Evolutionary conservation across 352 stramenopile species (phyloP).

Genomic region (Phytophthora sojae): DNA sequence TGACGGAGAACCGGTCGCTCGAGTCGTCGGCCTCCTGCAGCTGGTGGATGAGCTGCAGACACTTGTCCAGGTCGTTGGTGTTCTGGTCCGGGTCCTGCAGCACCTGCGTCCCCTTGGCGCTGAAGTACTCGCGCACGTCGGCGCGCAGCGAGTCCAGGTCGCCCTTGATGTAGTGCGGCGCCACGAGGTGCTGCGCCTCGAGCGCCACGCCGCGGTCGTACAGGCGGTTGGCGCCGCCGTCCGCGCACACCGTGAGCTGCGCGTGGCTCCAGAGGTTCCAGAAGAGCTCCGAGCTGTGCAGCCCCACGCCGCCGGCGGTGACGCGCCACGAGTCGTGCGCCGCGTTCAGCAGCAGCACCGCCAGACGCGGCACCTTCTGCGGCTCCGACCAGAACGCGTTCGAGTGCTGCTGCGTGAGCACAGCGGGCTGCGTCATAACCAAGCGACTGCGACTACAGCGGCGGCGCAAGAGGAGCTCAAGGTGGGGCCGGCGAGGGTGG

Average conservation of each 20-base stretch:
- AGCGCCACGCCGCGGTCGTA: slow-evolving; percentile 74
- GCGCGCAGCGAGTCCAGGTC: slow-evolving; percentile 95
- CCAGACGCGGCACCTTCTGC: slow-evolving; percentile 46
- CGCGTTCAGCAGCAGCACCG: slow-evolving; percentile 73
- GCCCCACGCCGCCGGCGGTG: slow-evolving; percentile 17
- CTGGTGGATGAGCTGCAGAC: slow-evolving; percentile 65
- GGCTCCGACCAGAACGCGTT: slow-evolving; percentile 67
- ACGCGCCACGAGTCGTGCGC: slow-evolving; percentile 57
- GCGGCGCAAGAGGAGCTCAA: not conserved
- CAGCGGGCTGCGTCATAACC: not conserved
- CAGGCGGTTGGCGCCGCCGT: slow-evolving; percentile 96
- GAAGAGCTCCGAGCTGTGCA: slow-evolving; percentile 57
- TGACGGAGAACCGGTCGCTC: slow-evolving; percentile 64
- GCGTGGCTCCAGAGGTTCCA: slow-evolving; percentile 76
- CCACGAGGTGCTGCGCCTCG: slow-evolving; percentile 45
- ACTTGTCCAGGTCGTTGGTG: slow-evolving; percentile 96
- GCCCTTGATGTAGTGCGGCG: slow-evolving; percentile 94
- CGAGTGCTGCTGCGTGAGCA: slow-evolving; percentile 47
- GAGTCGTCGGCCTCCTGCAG: slow-evolving; percentile 33
- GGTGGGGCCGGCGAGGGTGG: no score
- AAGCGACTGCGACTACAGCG: not conserved
- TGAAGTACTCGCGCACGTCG: slow-evolving; percentile 91
- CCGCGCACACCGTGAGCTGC: slow-evolving; percentile 89
- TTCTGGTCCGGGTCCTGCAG: slow-evolving; percentile 89
- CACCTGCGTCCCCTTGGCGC: slow-evolving; percentile 63